Evolutionary conservation across 306 rosid genomes (phyloP).

Genomic region (Ceratonia siliqua): DNA sequence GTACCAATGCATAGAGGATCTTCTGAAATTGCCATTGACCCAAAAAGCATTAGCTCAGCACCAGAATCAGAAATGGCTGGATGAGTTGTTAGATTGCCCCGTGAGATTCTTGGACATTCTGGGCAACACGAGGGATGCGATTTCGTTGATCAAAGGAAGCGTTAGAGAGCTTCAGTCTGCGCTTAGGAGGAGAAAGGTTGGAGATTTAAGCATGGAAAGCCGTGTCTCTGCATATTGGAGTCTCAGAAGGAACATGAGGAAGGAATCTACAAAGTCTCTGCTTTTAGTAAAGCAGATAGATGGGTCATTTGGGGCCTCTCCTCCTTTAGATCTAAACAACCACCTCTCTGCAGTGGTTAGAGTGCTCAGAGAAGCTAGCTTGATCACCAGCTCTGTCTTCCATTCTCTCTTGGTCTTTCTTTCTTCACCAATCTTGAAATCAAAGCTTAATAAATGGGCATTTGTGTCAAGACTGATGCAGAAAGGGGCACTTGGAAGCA

Average conservation of each 20-base stretch:
- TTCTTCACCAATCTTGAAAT: conserved; percentile 48
- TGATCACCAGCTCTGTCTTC: conserved; percentile 49
- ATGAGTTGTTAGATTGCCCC: conserved; percentile 58
- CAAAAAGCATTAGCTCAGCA: conserved; percentile 57
- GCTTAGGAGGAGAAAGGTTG: conserved; percentile 55
- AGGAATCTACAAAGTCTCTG: conserved; percentile 42
- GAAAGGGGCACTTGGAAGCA: conserved; percentile 38
- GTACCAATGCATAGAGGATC: conserved; percentile 51
- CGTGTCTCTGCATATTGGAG: conserved; percentile 40
- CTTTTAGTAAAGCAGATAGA: conserved; percentile 49
- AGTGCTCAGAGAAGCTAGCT: conserved; percentile 64
- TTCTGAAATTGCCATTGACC: conserved; percentile 56
- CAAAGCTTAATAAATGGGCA: conserved; percentile 62
- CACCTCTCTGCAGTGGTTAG: conserved; percentile 54
- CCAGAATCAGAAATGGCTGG: conserved; percentile 58
- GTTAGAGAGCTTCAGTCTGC: conserved; percentile 60
- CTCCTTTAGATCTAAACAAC: conserved; percentile 39
- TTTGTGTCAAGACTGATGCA: conserved; percentile 58
- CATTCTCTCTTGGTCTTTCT: conserved; percentile 54
- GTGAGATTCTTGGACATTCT: conserved; percentile 58
- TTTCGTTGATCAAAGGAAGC: conserved; percentile 47
- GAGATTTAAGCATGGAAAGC: conserved; percentile 46
- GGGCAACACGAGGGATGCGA: conserved; percentile 52
- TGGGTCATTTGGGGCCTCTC: conserved; percentile 26
- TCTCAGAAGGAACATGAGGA: conserved; percentile 50